Evolutionary conservation across 148 eudicot species (phyloP).

Genomic region (Pharnaceum exiguum): DNA sequence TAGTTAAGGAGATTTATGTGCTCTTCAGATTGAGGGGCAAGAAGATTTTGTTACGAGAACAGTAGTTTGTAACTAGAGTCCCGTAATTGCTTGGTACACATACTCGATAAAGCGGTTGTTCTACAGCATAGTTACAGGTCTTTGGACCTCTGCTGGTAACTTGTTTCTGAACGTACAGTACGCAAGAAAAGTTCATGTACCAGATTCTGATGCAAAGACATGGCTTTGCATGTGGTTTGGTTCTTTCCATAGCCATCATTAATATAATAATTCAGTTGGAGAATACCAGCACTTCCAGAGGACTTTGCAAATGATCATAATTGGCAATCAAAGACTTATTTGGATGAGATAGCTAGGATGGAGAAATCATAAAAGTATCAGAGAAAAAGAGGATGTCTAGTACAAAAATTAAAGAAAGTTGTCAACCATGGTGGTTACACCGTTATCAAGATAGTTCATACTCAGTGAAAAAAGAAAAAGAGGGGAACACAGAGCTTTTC

Average conservation of each 20-base stretch:
- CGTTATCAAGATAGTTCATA: slow-evolving; percentile 12
- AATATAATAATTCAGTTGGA: not conserved
- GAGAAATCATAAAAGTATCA: too few relatives aligned
- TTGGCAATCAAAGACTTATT: not conserved
- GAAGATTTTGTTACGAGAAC: too few relatives aligned
- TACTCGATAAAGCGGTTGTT: too few relatives aligned
- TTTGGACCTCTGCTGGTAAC: too few relatives aligned
- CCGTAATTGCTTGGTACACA: too few relatives aligned
- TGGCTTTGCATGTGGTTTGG: slow-evolving; percentile 9
- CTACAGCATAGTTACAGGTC: too few relatives aligned
- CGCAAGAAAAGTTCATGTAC: too few relatives aligned
- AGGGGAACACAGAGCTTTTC: slow-evolving; percentile 27
- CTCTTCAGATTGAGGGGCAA: too few relatives aligned
- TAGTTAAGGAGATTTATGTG: too few relatives aligned
- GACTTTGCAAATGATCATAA: not conserved
- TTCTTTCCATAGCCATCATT: not conserved
- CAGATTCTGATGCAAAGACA: not conserved
- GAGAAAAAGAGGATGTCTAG: not conserved
- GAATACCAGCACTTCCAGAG: slow-evolving; percentile 3
- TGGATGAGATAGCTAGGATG: slow-evolving; percentile 4
- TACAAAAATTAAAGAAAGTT: slow-evolving; percentile 9
- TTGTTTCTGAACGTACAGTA: too few relatives aligned
- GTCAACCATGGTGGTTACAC: slow-evolving; percentile 14
- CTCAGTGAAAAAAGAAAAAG: not conserved
- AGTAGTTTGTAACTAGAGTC: too few relatives aligned